Evolutionary conservation across 768 basidiomycete genomes (phyloP).

Genomic region (Boletellus ananiceps): DNA sequence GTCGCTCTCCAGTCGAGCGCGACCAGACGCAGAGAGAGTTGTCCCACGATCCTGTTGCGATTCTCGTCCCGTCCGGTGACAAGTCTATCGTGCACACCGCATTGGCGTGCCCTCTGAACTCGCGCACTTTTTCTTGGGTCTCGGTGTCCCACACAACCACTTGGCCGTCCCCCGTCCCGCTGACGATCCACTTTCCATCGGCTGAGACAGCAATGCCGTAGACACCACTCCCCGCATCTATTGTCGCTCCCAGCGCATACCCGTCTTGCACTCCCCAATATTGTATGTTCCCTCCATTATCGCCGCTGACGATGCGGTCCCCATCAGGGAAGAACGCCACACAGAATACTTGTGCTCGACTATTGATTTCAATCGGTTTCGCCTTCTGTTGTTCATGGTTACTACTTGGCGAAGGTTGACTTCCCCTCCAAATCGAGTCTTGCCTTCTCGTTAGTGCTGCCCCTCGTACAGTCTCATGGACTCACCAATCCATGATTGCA

Average conservation of each 20-base stretch:
- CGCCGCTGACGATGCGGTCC: neutral
- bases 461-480: too few species aligned
- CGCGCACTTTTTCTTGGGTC: neutral
- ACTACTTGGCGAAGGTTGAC: too few species aligned
- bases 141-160: neutral
- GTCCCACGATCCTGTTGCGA: neutral
- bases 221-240: neutral
- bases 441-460: too few species aligned
- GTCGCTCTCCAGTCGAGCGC: neutral
- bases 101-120: neutral
- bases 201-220: neutral
- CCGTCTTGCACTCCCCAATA: neutral
- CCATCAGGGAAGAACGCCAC: neutral
- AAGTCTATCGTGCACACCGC: neutral
- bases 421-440: too few species aligned
- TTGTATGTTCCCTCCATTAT: neutral
- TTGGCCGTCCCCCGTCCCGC: neutral
- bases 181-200: neutral
- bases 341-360: neutral
- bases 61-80: constrained; percentile 4
- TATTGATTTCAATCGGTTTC: neutral
- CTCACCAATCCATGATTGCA: too few species aligned
- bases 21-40: constrained; percentile 8
- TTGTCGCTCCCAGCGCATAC: neutral
- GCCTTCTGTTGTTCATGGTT: neutral